A percentile compares a stretch with the other conserved stretches of the same genome.
Conservation (phyloP, 2,329 filamentous ascomycete species). For the Aspergillus sp. region DNA sequence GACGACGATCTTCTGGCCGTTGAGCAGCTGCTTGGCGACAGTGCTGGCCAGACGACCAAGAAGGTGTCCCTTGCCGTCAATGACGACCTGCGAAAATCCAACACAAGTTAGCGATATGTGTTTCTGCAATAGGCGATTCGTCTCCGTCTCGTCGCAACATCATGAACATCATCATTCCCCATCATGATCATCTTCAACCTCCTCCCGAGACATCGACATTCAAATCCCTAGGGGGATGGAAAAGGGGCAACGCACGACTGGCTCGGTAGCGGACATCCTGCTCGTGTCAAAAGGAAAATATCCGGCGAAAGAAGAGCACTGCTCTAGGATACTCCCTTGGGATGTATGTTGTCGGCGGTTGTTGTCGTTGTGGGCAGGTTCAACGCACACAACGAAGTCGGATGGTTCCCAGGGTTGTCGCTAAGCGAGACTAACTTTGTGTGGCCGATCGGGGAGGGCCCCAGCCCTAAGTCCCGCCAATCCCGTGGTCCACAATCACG, state of each 20-base stretch:
- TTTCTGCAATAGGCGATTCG: neutral
- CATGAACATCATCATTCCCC: neutral
- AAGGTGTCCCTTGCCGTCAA: slow-evolving; percentile 99
- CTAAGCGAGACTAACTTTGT: slow-evolving; percentile 44
- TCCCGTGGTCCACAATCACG: slow-evolving; percentile 22
- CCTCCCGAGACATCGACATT: slow-evolving; percentile 9
- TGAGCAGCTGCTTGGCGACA: slow-evolving; percentile 98
- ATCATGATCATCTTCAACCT: neutral
- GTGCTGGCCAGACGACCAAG: slow-evolving; percentile 97
- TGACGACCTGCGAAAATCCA: slow-evolving; percentile 73
- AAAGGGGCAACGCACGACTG: slow-evolving; percentile 55
- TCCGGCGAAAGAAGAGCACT: slow-evolving; percentile 40
- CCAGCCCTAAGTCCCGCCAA: slow-evolving; percentile 39
- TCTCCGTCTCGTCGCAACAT: neutral
- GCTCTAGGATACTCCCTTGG: slow-evolving; percentile 41
- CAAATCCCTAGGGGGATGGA: slow-evolving; percentile 9
- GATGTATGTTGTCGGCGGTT: slow-evolving; percentile 46
- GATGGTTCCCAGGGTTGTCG: slow-evolving; percentile 35
- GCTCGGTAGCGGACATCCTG: slow-evolving; percentile 66
- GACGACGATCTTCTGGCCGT: slow-evolving; percentile 98
- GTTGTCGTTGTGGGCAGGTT: slow-evolving; percentile 45
- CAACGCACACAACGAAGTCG: slow-evolving; percentile 43
- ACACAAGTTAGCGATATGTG: slow-evolving; percentile 40
- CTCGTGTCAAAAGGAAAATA: slow-evolving; percentile 41
- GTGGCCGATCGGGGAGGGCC: slow-evolving; percentile 34